phyloP scores from a whole-genome alignment of 306 rosid species.

The Cotoneaster glaucophyllus region DNA sequence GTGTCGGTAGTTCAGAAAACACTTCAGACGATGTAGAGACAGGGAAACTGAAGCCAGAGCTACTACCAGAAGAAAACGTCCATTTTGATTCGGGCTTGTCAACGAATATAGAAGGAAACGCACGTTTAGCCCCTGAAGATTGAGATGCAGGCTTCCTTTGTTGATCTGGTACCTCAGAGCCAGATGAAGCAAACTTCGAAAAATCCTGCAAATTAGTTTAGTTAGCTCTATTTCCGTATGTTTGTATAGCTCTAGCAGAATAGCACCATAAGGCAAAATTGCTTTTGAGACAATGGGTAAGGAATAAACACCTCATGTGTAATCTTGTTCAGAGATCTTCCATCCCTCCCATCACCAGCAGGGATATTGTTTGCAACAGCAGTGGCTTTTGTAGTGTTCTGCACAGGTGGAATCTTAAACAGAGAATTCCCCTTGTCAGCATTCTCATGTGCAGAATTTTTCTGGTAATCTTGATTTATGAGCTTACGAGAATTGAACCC shows the following conservation, averaged over 20 bases:
- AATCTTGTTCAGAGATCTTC: not conserved
- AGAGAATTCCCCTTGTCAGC: slow-evolving; percentile 31
- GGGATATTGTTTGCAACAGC: slow-evolving; percentile 26
- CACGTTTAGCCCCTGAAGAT: slow-evolving; percentile 41
- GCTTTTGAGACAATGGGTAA: not conserved
- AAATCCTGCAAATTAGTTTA: slow-evolving; percentile 36
- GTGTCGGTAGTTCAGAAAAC: slow-evolving; percentile 73
- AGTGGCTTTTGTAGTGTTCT: slow-evolving; percentile 27
- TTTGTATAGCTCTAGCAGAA: not conserved
- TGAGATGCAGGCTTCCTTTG: slow-evolving; percentile 28
- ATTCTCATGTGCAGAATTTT: slow-evolving; percentile 21
- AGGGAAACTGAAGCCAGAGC: slow-evolving; percentile 71
- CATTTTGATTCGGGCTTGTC: slow-evolving; percentile 56
- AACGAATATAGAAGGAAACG: slow-evolving; percentile 55
- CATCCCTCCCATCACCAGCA: slow-evolving; percentile 19
- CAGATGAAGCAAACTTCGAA: slow-evolving; percentile 13
- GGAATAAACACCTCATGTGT: slow-evolving; percentile 7
- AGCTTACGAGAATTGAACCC: slow-evolving; percentile 25
- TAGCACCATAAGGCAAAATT: not conserved
- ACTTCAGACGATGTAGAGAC: slow-evolving; percentile 49
- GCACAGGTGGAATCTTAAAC: slow-evolving; percentile 26
- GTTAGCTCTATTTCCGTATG: not conserved
- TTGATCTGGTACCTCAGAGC: slow-evolving; percentile 17
- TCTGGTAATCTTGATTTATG: slow-evolving; percentile 24
- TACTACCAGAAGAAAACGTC: slow-evolving; percentile 43